A percentile compares a stretch with the other conserved stretches of the same genome.
phyloP scores from a whole-genome alignment of 2,329 filamentous ascomycete species.

The Claviceps quebecensis region DNA sequence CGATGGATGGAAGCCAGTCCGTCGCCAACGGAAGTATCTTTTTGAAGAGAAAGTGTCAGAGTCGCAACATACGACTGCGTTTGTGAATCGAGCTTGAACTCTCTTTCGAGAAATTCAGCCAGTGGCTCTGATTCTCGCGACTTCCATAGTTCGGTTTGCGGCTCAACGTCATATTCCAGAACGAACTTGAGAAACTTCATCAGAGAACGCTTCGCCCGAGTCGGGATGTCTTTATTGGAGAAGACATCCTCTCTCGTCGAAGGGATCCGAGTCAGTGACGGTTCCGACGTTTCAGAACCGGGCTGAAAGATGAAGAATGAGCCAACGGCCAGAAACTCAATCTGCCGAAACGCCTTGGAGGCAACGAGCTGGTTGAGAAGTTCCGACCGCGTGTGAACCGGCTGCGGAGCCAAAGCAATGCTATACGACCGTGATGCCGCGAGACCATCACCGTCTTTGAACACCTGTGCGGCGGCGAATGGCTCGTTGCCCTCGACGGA shows the following conservation, averaged over 20 bases:
- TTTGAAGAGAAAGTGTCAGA: conserved; percentile 59
- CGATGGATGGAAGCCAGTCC: conserved; percentile 62
- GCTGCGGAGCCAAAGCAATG: conserved; percentile 68
- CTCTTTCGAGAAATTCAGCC: conserved; percentile 40
- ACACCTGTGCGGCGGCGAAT: conserved; percentile 20
- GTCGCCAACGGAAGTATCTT: conserved; percentile 45
- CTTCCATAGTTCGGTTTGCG: conserved; percentile 44
- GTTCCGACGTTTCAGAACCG: conserved; percentile 14
- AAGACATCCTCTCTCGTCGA: conserved; percentile 89
- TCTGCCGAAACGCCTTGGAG: conserved; percentile 72
- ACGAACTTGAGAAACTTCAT: conserved; percentile 95
- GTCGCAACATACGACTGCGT: conserved; percentile 50
- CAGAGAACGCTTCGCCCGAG: conserved; percentile 68
- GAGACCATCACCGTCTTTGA: conserved; percentile 27
- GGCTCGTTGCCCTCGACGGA: conserved; percentile 11
- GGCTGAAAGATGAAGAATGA: conserved; percentile 70
- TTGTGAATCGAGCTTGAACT: conserved; percentile 54
- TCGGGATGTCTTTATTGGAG: conserved; percentile 57
- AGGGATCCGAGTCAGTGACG: conserved; percentile 55
- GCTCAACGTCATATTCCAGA: conserved; percentile 49
- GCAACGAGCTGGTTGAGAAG: conserved; percentile 74
- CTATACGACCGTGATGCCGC: conserved; percentile 62
- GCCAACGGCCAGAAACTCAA: conserved; percentile 87
- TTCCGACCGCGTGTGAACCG: conserved; percentile 71
- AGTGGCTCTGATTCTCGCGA: conserved; percentile 40